These are phyloP conservation scores for Ambrosiella xylebori DNA, from an alignment of 2,329 filamentous ascomycete genomes.

Conservation along the genomic window DNA sequence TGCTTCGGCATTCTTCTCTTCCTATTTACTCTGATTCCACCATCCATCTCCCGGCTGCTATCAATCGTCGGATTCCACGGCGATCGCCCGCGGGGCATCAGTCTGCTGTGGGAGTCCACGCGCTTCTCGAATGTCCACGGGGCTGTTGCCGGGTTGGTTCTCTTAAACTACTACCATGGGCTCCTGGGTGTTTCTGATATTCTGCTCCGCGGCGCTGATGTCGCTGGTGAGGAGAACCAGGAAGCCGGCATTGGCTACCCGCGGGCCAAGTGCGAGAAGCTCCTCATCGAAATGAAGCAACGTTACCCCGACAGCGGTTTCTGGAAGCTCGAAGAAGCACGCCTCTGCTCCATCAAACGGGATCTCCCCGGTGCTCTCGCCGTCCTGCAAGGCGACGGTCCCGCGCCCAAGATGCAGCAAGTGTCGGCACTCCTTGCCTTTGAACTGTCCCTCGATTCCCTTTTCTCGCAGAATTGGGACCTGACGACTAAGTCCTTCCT, in stretches of 20 bases:
- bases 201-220: slow-evolving; percentile 38
- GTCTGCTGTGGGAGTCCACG: slow-evolving; percentile 80
- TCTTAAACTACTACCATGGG: slow-evolving; percentile 78
- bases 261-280: slow-evolving; percentile 41
- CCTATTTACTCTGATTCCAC: slow-evolving; percentile 82
- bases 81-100: slow-evolving; percentile 64
- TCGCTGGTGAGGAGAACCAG: slow-evolving; percentile 32
- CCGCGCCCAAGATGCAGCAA: slow-evolving; percentile 64
- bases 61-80: slow-evolving; percentile 83
- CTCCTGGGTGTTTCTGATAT: slow-evolving; percentile 81
- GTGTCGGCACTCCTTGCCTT: slow-evolving; percentile 73
- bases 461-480: slow-evolving; percentile 64
- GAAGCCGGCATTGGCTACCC: slow-evolving; percentile 56
- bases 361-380: slow-evolving; percentile 50
- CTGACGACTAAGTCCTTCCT: slow-evolving; percentile 60
- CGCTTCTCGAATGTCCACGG: slow-evolving; percentile 79
- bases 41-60: slow-evolving; percentile 71
- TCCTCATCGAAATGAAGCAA: slow-evolving; percentile 56
- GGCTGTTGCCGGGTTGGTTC: slow-evolving; percentile 66
- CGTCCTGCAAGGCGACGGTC: slow-evolving; percentile 35
- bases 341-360: slow-evolving; percentile 51
- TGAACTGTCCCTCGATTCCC: slow-evolving; percentile 59
- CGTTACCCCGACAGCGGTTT: slow-evolving; percentile 69
- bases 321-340: slow-evolving; percentile 78
- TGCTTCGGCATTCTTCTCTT: slow-evolving; percentile 78